Percentiles rank a stretch among this genome's conserved stretches.
These are phyloP conservation scores for Zymoseptoria pseudotritici DNA, from an alignment of 2,329 filamentous ascomycete species.

Conservation along the genomic window DNA sequence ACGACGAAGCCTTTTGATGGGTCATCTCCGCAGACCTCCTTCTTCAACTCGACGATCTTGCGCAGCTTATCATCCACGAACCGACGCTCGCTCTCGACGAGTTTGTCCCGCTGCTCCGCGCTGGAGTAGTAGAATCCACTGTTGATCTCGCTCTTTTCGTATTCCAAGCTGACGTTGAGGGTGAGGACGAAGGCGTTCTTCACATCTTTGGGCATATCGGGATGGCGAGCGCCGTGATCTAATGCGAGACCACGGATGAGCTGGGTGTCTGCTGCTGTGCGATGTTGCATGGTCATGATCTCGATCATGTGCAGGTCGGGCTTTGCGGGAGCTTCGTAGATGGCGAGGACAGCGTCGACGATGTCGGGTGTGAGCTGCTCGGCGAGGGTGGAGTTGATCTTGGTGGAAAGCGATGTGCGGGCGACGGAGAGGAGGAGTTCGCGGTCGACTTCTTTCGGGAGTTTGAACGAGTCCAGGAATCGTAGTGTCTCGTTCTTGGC, in stretches of 20 bases:
- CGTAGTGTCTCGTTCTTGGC: slow-evolving; percentile 89
- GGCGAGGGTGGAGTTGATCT: slow-evolving; percentile 82
- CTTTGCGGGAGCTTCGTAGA: slow-evolving; percentile 82
- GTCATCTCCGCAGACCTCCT: slow-evolving; percentile 90
- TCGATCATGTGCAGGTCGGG: slow-evolving; percentile 98
- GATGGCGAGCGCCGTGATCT: slow-evolving; percentile 92
- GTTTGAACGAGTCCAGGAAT: slow-evolving; percentile 93
- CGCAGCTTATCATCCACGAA: slow-evolving; percentile 95
- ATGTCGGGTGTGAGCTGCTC: slow-evolving; percentile 89
- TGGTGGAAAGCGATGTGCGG: slow-evolving; percentile 88
- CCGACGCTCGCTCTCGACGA: slow-evolving; percentile 91
- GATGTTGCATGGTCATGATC: slow-evolving; percentile 99
- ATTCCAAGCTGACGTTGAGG: slow-evolving; percentile 93
- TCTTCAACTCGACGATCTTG: slow-evolving; percentile 97
- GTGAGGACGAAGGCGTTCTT: slow-evolving; percentile 94
- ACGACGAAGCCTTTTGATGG: slow-evolving; percentile 93
- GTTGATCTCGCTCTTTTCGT: slow-evolving; percentile 99
- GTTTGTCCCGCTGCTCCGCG: slow-evolving; percentile 92
- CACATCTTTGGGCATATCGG: slow-evolving; percentile 94
- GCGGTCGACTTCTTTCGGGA: slow-evolving; percentile 78
- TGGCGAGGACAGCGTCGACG: slow-evolving; percentile 90
- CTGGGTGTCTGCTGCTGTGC: slow-evolving; percentile 89
- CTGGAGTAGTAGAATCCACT: slow-evolving; percentile 98
- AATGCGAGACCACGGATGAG: slow-evolving; percentile 87
- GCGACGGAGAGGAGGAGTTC: slow-evolving; percentile 91